Percentiles rank a stretch among this genome's conserved stretches.
Conservation (phyloP, 345 rosid species). For the Erodium maritimum region DNA sequence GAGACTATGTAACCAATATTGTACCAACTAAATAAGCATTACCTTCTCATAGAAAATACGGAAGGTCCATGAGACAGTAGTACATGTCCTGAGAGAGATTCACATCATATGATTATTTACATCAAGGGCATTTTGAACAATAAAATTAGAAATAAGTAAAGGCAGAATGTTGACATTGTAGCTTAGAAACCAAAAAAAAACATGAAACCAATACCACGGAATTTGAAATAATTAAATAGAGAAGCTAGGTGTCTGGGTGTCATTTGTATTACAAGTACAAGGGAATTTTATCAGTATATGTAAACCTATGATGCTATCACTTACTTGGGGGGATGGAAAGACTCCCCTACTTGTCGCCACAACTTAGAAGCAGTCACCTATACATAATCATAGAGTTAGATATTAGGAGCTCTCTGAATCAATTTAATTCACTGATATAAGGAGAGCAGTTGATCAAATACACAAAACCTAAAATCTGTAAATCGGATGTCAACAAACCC, state of each 20-base stretch:
- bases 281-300: neutral
- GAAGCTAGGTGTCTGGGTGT: neutral
- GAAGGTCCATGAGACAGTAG: constrained; percentile 85
- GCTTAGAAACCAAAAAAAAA: constrained; percentile 1
- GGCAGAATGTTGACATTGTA: neutral
- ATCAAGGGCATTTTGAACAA: constrained; percentile 2
- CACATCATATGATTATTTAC: neutral
- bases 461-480: neutral
- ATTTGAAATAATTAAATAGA: neutral
- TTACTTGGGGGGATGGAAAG: constrained; percentile 90
- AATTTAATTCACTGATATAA: neutral
- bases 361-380: constrained; percentile 70
- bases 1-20: neutral
- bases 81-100: constrained; percentile 62
- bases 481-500: neutral
- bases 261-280: neutral
- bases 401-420: neutral
- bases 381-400: constrained; percentile 15
- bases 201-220: neutral
- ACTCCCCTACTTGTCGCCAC: constrained; percentile 91
- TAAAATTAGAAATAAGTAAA: neutral
- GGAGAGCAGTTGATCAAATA: constrained; percentile 1
- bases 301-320: constrained; percentile 9
- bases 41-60: constrained; percentile 92
- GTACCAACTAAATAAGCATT: constrained; percentile 11